Base-by-base conservation (phyloP, 1,284 basidiomycete species). In the Puccinia hordei region DNA sequence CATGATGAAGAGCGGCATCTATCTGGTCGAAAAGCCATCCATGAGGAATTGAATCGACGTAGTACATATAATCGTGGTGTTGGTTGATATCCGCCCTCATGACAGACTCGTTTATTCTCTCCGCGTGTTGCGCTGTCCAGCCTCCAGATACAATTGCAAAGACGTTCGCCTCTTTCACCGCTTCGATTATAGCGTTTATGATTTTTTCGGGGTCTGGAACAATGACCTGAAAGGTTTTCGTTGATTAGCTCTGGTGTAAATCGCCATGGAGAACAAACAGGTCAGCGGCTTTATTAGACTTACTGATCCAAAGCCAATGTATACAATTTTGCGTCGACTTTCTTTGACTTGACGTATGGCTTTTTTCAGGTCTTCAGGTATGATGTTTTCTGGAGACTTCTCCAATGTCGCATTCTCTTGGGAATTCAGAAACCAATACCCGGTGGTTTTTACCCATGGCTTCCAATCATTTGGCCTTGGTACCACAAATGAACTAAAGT, bases 381-480 rank as follows among this genome's bases (percentile, higher is more conserved):
- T 92, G 10, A 95, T 95, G 98, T 86, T 93, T 93, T 87, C 91
- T 91, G 68, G n/a, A 38, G 30, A 35, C n/a, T 46, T 59, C 22
- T 66, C 59, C 33, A 90, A 88, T 10, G 84, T 83, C 80, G 91
- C 90, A 72, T 93, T 92, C 82, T 95, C 92, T 1, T 94, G 93
- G 82, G 94, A 92, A 82, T 95, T 90, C 71, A 97, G 88, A 89
- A 94, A 95, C 95, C 95, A 98, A 86, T 95, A 97, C 6, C 94
- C 95, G 72, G 94, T 96, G 0, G 97, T 91, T 75, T 93, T 91
- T 82, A 98, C 97, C 93, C 95, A 97, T 85, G 98, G 95, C 10
- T 94, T 93, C 96, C 96, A 99, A 85, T 99, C 96, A 76, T 97
- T 86, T 4, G 95, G 95, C 27, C 91, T 92, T 9, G 94, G 94